Conservation (phyloP, 2,329 filamentous ascomycete genomes). For the Colletotrichum agaves region DNA sequence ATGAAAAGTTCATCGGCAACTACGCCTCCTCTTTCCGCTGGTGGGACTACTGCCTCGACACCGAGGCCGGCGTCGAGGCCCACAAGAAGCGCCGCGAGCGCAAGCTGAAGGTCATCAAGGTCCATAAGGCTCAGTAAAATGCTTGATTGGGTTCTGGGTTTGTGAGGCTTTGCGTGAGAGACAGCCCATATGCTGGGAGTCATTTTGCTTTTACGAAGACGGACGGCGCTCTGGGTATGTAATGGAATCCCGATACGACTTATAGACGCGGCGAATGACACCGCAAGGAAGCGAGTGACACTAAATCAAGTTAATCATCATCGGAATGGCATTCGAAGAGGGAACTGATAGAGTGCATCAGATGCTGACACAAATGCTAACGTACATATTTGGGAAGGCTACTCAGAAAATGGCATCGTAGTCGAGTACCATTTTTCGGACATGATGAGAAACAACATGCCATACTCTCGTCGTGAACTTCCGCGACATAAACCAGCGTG, state of each 20-base stretch:
- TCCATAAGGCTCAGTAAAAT: constrained; percentile 74
- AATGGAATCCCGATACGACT: constrained; percentile 17
- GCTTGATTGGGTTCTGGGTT: neutral
- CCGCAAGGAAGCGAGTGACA: constrained; percentile 30
- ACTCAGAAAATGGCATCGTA: constrained; percentile 34
- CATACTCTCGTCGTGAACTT: neutral
- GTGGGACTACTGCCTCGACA: constrained; percentile 97
- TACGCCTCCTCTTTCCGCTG: constrained; percentile 98
- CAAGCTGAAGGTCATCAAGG: constrained; percentile 73
- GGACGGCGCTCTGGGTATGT: constrained; percentile 10
- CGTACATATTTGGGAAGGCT: constrained; percentile 36
- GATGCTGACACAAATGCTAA: constrained; percentile 16
- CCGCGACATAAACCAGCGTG: neutral
- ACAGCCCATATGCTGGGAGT: neutral
- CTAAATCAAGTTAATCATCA: constrained; percentile 35
- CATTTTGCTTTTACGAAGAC: neutral
- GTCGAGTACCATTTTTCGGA: constrained; percentile 27
- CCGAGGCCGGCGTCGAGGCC: constrained; percentile 90
- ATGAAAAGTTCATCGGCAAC: constrained; percentile 99
- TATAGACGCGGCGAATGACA: constrained; percentile 30
- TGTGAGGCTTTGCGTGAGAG: neutral
- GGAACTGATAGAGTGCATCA: constrained; percentile 26
- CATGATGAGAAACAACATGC: too few relatives aligned
- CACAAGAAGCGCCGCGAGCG: constrained; percentile 84
- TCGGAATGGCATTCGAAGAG: constrained; percentile 38